phyloP scores from a whole-genome alignment of 2,329 filamentous ascomycete genomes.

The Metarhizium guizhouense region DNA sequence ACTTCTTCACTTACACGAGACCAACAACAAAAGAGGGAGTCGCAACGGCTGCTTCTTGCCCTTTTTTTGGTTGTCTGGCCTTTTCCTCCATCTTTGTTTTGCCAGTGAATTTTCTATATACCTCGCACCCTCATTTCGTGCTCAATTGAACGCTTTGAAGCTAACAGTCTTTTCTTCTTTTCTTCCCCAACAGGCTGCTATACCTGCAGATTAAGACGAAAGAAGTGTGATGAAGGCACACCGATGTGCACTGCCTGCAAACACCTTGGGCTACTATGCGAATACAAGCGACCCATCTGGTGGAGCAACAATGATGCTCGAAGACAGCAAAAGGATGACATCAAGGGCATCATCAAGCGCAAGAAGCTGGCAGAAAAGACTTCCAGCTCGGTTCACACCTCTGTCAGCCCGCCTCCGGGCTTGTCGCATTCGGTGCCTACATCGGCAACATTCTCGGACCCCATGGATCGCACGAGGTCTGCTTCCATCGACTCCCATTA shows the following conservation, averaged over 20 bases:
- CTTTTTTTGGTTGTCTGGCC: too few relatives aligned
- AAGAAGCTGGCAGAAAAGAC: constrained; percentile 91
- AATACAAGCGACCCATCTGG: constrained; percentile 96
- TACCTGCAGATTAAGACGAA: constrained; percentile 56
- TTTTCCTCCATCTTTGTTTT: not conserved
- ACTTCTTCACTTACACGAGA: constrained; percentile 20
- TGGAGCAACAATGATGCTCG: constrained; percentile 91
- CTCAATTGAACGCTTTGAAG: not conserved
- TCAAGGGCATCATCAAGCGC: constrained; percentile 96
- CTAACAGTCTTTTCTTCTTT: constrained; percentile 1
- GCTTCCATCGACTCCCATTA: constrained; percentile 75
- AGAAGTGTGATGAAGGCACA: constrained; percentile 60
- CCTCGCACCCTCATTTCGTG: not conserved
- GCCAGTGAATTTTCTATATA: not conserved
- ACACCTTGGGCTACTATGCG: constrained; percentile 74
- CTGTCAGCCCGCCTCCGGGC: constrained; percentile 61
- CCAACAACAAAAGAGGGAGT: not conserved
- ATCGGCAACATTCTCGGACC: constrained; percentile 70
- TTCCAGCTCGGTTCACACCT: constrained; percentile 45
- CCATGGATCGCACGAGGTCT: constrained; percentile 62
- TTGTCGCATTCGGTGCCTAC: constrained; percentile 76
- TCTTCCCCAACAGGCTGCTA: constrained; percentile 46
- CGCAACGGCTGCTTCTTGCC: constrained; percentile 5
- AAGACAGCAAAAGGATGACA: constrained; percentile 80
- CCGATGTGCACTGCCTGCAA: constrained; percentile 58